Conservation (phyloP, 2,329 filamentous ascomycete genomes). For the Neophaeococcomyces aloes region DNA sequence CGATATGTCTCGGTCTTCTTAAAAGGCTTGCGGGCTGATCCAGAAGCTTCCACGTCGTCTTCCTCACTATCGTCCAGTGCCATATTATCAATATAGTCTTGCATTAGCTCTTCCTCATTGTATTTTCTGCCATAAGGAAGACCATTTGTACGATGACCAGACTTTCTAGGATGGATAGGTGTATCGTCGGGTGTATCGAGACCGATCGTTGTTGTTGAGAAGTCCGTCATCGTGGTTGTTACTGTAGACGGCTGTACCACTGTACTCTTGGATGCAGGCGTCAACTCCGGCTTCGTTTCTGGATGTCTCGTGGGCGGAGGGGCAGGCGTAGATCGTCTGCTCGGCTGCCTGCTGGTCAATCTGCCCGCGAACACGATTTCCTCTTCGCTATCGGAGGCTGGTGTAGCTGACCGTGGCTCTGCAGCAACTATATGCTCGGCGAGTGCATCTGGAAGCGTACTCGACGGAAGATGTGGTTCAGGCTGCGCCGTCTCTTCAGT, state of each 20-base stretch:
- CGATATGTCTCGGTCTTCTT: slow-evolving; percentile 17
- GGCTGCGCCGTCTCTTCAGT: neutral
- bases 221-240: too few relatives aligned
- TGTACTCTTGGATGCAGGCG: too few relatives aligned
- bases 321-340: slow-evolving; percentile 4
- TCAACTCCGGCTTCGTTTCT: neutral
- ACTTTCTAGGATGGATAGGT: neutral
- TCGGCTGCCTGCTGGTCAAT: neutral
- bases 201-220: neutral
- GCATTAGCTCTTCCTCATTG: slow-evolving; percentile 48
- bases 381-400: slow-evolving; percentile 16
- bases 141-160: neutral
- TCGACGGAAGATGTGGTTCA: too few relatives aligned
- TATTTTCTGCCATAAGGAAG: slow-evolving; percentile 14
- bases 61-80: slow-evolving; percentile 22
- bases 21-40: slow-evolving; percentile 22
- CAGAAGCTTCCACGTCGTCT: slow-evolving; percentile 22
- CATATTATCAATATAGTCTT: slow-evolving; percentile 54
- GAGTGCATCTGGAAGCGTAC: neutral
- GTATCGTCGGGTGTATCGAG: neutral
- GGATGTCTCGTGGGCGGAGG: neutral
- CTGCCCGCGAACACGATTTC: slow-evolving; percentile 19
- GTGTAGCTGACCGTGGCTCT: slow-evolving; percentile 10
- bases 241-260: too few relatives aligned
- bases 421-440: neutral